A percentile compares a stretch with the other conserved stretches of the same genome.
These are phyloP conservation scores for Plasmodium gallinaceum DNA, from an alignment of 169 alveolate species.

Conservation along the genomic window DNA sequence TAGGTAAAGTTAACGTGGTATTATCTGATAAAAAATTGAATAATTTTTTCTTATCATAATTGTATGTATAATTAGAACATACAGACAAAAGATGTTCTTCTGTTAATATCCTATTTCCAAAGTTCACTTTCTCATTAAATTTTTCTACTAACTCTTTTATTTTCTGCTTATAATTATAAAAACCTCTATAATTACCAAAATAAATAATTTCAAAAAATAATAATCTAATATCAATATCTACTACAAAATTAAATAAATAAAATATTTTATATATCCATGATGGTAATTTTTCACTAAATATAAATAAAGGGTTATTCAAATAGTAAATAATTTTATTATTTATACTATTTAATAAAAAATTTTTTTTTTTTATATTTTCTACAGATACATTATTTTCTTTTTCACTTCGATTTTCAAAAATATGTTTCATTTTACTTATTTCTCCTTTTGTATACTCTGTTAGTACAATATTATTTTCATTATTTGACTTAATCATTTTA, in stretches of 20 bases:
- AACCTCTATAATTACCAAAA: slow-evolving; percentile 77
- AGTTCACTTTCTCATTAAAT: slow-evolving; percentile 66
- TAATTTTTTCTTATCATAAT: slow-evolving; percentile 64
- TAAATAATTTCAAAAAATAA: slow-evolving; percentile 58
- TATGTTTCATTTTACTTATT: slow-evolving; percentile 14
- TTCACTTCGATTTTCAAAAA: not conserved
- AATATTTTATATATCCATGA: slow-evolving; percentile 72
- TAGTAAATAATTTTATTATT: slow-evolving; percentile 69
- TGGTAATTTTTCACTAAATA: slow-evolving; percentile 76
- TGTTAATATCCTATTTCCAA: slow-evolving; percentile 32
- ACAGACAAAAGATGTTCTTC: slow-evolving; percentile 76
- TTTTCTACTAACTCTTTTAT: slow-evolving; percentile 78
- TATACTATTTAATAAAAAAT: slow-evolving; percentile 56
- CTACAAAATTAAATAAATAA: slow-evolving; percentile 63
- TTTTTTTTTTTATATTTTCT: slow-evolving; percentile 49
- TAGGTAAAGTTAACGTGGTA: slow-evolving; percentile 50
- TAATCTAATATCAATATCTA: slow-evolving; percentile 68
- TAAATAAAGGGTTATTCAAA: slow-evolving; percentile 67
- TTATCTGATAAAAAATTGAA: slow-evolving; percentile 62
- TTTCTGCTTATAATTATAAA: slow-evolving; percentile 69
- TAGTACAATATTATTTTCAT: not conserved
- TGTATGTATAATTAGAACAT: slow-evolving; percentile 69
- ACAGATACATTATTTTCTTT: not conserved
- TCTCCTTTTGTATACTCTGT: slow-evolving; percentile 23
- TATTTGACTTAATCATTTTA: not conserved